Evolutionary conservation across 192 early-diverging fungal species (phyloP).

Genomic region (Irineochytrium annulatum): DNA sequence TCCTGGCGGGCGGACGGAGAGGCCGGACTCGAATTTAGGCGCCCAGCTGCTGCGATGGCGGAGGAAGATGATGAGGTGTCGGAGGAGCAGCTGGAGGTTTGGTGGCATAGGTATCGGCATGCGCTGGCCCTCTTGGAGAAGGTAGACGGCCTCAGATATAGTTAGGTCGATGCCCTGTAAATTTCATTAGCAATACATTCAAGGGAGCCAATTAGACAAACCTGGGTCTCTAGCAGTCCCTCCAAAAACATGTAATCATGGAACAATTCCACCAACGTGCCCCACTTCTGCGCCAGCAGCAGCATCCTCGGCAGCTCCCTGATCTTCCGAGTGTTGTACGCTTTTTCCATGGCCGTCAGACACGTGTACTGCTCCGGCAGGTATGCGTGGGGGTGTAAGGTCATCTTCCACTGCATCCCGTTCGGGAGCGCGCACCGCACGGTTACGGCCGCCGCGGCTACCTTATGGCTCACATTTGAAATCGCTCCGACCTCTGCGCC

Average conservation of each 20-base stretch:
- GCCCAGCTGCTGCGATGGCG: constrained; percentile 15
- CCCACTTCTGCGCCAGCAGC: constrained; percentile 15
- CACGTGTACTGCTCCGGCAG: constrained; percentile 7
- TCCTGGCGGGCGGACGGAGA: constrained; percentile 9
- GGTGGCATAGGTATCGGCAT: constrained; percentile 13
- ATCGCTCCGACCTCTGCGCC: not conserved
- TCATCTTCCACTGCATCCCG: constrained; percentile 23
- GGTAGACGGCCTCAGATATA: constrained; percentile 10
- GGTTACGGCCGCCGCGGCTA: not conserved
- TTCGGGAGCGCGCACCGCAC: not conserved
- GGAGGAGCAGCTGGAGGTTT: constrained; percentile 1
- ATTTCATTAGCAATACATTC: not conserved
- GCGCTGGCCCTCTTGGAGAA: constrained; percentile 17
- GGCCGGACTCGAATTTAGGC: constrained; percentile 2
- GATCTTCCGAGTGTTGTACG: constrained; percentile 14
- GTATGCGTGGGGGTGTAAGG: constrained; percentile 9
- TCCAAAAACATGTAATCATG: constrained; percentile 27
- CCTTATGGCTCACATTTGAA: not conserved
- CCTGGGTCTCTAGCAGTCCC: constrained; percentile 9
- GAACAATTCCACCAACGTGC: constrained; percentile 10
- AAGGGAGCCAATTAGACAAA: constrained; percentile 1
- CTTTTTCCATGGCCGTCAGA: constrained; percentile 7
- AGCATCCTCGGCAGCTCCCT: constrained; percentile 16
- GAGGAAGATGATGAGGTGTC: constrained; percentile 19
- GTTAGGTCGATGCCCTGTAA: constrained; percentile 14